Evolutionary conservation across 2,329 filamentous ascomycete species (phyloP).

Genomic region (Arthrobotrys sinensis): DNA sequence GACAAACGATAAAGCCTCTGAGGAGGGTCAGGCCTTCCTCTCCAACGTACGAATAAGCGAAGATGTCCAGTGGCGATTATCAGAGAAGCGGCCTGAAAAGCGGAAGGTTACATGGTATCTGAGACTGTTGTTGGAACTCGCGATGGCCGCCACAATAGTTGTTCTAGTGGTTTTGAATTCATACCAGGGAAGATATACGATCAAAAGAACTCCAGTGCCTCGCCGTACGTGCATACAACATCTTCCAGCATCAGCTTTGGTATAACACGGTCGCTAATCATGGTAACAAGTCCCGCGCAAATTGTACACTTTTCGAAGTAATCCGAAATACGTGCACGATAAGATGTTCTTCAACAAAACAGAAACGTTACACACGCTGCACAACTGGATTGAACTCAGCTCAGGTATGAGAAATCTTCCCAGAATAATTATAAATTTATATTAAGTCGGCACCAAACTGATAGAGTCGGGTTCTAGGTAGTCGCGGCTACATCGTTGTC

Average conservation of each 20-base stretch:
- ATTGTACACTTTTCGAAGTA: conserved; percentile 66
- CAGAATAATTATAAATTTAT: conserved; percentile 8
- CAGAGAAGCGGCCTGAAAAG: conserved; percentile 31
- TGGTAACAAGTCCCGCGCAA: conserved; percentile 66
- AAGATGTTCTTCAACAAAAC: conserved; percentile 67
- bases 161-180: conserved; percentile 63
- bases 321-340: conserved; percentile 65
- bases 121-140: conserved; percentile 65
- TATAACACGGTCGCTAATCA: conserved; percentile 27
- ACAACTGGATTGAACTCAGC: conserved; percentile 67
- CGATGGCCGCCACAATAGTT: conserved; percentile 65
- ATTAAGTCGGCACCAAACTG: too few species aligned
- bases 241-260: not conserved
- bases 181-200: conserved; percentile 53
- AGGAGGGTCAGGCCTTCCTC: conserved; percentile 66
- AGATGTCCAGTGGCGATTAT: conserved; percentile 23
- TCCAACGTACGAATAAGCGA: conserved; percentile 29
- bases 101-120: conserved; percentile 62
- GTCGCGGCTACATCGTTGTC: conserved; percentile 66
- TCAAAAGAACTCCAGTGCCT: conserved; percentile 65
- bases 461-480: conserved; percentile 59
- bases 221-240: conserved; percentile 64
- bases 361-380: conserved; percentile 66
- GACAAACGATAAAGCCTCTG: conserved; percentile 63
- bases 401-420: conserved; percentile 62